Evolutionary conservation across 306 rosid species (phyloP), one percentile per base, ranked within the genome.

Genomic region (Corylus heterophylla): DNA sequence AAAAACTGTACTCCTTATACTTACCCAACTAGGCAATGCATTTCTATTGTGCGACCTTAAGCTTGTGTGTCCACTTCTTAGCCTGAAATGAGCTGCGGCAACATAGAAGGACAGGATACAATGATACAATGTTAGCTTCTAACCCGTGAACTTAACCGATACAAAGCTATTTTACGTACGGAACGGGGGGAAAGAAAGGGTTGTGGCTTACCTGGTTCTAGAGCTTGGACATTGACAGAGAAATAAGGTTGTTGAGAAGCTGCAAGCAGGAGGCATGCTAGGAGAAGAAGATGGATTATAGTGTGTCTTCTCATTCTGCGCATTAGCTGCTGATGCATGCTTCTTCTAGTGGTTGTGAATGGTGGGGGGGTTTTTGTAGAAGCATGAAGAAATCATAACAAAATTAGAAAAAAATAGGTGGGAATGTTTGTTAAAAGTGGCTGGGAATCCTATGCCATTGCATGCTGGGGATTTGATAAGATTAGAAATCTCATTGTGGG

Each of bases 401-500:
- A 42, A 82, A 77, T 64, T 86, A 82, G 86, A 85, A 85, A 86
- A 78, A 54, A 59, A 27, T 0, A 68, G 45, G 84, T 31, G 78
- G 85, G 89, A 82, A 89, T 78, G 85, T 83, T 85, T 71, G 85
- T 79, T 63, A 74, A 84, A 77, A 64, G 76, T 86, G 89, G 79
- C 64, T 70, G 74, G 88, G 94, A 77, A 92, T 88, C 97, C 93
- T 69, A 90, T 92, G 93, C 79, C 86, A 63, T 66, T 75, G 66
- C 87, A 63, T 71, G 69, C 76, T 62, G 35, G 49, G 56, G 82
- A 49, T 64, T 44, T 62, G 75, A 72, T 63, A 52, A 83, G 87
- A 91, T 86, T 44, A 81, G 83, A 87, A 83, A 85, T 85, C 69
- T 88, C 83, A 91, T 88, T 83, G 70, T 78, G 79, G 68, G 72